phyloP scores from a whole-genome alignment of 306 rosid species.

The Chamaecrista fasciculata region DNA sequence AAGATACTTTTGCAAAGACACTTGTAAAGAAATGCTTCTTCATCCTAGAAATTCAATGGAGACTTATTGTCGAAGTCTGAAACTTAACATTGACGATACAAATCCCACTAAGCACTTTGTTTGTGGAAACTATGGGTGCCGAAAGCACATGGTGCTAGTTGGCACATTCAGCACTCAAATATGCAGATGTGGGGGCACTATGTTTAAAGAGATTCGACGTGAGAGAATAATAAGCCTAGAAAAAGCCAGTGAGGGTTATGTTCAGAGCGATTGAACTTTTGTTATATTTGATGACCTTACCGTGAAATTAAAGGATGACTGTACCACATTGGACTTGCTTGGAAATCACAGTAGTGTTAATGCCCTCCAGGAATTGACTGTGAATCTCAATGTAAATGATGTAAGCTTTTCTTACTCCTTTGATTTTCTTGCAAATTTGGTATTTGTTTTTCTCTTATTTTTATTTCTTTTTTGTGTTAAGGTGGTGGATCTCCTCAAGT shows the following conservation, averaged over 20 bases:
- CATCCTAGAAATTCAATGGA: constrained; percentile 8
- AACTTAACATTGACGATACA: constrained; percentile 20
- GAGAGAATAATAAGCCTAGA: no score
- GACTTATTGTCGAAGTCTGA: neutral
- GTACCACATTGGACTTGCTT: no score
- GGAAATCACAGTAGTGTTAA: no score
- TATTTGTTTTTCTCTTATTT: no score
- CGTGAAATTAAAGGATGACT: neutral
- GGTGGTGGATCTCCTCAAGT: constrained; percentile 31
- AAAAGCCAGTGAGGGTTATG: neutral
- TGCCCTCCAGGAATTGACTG: neutral
- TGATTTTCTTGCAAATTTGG: no score
- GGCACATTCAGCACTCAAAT: neutral
- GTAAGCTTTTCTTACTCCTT: no score
- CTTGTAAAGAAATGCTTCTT: neutral
- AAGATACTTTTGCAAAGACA: neutral
- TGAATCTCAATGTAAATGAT: neutral
- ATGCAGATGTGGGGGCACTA: neutral
- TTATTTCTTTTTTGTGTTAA: neutral
- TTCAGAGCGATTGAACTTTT: neutral
- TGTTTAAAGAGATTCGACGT: no score
- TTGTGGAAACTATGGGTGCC: no score
- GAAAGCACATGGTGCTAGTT: neutral
- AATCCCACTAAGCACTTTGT: neutral
- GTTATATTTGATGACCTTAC: neutral